Evolutionary conservation across 2,329 filamentous ascomycete species (phyloP), one percentile per base, ranked within the genome.

Genomic region (Aureobasidium sp.): DNA sequence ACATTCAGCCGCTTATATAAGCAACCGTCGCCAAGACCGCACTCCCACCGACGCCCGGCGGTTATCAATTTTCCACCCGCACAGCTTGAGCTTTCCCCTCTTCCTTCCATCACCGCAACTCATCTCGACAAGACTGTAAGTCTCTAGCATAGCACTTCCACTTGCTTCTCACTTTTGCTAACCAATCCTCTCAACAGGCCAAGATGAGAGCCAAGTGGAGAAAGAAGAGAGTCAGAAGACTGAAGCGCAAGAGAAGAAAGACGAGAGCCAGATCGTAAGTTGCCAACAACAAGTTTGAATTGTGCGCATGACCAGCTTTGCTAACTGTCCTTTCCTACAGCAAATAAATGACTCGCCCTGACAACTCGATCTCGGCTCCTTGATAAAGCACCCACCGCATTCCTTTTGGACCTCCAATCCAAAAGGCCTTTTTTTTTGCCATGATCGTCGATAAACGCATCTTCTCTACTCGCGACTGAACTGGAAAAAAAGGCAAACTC

Each of bases 211-310:
- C 90, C 74, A 97, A 97, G 83, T 97, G 93, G 93, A 93, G 91
- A 83, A 98, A 98, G 88, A 98, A 98, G 91, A 84, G 93, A 76
- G 90, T 95, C 79, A 84, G 93, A 71, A 86, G 93, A 78, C 89
- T 98, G 77, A 97, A 97, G 87, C 86, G 90, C 74, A 98, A 98
- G 90, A 90, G 93, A 81, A 94, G 93, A 90, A 98, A 98, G 91
- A 95, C 93, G 79, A 85, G 93, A 75, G 93, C 91, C 70, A 80
- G 93, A 80, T 90, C 85, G 93, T 97, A 82, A 83, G 90, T 77
- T 60, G 37, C n/a, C n/a, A n/a, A n/a, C n/a, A n/a, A n/a, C n/a
- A n/a, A n/a, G n/a, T n/a, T n/a, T n/a, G n/a, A n/a, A n/a, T n/a
- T 39, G 17, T 27, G 30, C 41, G 42, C 27, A 41, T 17, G n/a